Conservation (phyloP, 2,329 filamentous ascomycete genomes). For the Zasmidium cellare region DNA sequence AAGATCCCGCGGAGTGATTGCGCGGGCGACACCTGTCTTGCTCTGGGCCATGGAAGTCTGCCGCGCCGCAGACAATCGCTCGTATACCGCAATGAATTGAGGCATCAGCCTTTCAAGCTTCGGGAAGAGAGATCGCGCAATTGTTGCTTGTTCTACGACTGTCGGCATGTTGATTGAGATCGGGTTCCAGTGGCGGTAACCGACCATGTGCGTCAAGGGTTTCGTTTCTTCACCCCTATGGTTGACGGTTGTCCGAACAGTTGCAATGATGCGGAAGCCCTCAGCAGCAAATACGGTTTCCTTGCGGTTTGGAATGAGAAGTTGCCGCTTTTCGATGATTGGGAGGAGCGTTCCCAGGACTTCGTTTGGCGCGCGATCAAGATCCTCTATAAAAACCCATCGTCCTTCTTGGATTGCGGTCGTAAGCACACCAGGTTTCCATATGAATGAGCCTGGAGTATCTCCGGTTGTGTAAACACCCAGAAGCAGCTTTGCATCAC, state of each 20-base stretch:
- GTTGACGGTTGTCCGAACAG: slow-evolving; percentile 70
- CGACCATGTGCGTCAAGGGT: slow-evolving; percentile 70
- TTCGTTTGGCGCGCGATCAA: slow-evolving; percentile 92
- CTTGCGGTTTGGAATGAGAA: slow-evolving; percentile 84
- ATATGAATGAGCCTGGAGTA: slow-evolving; percentile 84
- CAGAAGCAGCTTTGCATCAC: slow-evolving; percentile 92
- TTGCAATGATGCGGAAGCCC: slow-evolving; percentile 89
- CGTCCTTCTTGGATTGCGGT: slow-evolving; percentile 90
- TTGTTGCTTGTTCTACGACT: slow-evolving; percentile 69
- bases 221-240: slow-evolving; percentile 70
- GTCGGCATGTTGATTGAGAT: slow-evolving; percentile 68
- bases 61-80: slow-evolving; percentile 42
- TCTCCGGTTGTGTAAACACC: slow-evolving; percentile 90
- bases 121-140: slow-evolving; percentile 72
- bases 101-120: slow-evolving; percentile 60
- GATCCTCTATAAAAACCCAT: slow-evolving; percentile 96
- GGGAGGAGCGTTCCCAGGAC: slow-evolving; percentile 91
- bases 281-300: slow-evolving; percentile 80
- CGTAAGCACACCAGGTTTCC: slow-evolving; percentile 89
- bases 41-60: slow-evolving; percentile 46
- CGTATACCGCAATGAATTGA: slow-evolving; percentile 59
- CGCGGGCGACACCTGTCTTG: slow-evolving; percentile 59
- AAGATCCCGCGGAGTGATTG: slow-evolving; percentile 72
- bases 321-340: slow-evolving; percentile 86
- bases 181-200: slow-evolving; percentile 80